phyloP scores from a whole-genome alignment of 306 rosid species.

The Crotalaria pallida region DNA sequence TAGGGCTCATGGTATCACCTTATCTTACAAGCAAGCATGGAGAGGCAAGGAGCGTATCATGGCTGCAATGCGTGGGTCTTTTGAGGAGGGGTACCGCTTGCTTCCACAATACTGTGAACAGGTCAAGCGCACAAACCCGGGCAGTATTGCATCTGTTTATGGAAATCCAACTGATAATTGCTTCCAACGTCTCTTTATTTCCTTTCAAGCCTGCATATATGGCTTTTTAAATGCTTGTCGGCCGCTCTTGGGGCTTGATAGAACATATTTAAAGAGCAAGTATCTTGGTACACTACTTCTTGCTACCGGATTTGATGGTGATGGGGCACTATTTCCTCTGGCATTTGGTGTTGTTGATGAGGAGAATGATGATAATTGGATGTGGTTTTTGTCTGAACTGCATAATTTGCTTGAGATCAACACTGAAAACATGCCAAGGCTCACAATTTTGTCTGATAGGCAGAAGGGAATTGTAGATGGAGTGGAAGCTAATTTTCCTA shows the following conservation, averaged over 20 bases:
- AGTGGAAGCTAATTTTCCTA: constrained; percentile 72
- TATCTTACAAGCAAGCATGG: constrained; percentile 86
- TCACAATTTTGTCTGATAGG: constrained; percentile 73
- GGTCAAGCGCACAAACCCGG: constrained; percentile 68
- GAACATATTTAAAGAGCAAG: constrained; percentile 70
- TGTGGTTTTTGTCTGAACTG: constrained; percentile 84
- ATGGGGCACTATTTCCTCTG: constrained; percentile 70
- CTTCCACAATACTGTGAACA: constrained; percentile 88
- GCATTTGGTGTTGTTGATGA: constrained; percentile 84
- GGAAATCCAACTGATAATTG: constrained; percentile 53
- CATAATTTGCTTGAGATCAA: constrained; percentile 70
- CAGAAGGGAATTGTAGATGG: constrained; percentile 73
- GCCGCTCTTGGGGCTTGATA: constrained; percentile 73
- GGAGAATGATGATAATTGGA: constrained; percentile 80
- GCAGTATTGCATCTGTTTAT: constrained; percentile 70
- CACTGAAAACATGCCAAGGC: constrained; percentile 85
- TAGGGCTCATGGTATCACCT: constrained; percentile 73
- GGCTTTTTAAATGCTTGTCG: constrained; percentile 82
- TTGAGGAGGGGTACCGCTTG: constrained; percentile 76
- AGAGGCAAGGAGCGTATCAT: constrained; percentile 88
- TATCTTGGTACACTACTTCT: constrained; percentile 72
- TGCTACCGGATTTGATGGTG: constrained; percentile 79
- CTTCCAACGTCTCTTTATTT: constrained; percentile 74
- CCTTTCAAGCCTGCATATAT: constrained; percentile 76
- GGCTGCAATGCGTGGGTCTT: constrained; percentile 88